Base-by-base conservation (phyloP, 1,139 yeast species). In the Spathaspora jeffriesii region DNA sequence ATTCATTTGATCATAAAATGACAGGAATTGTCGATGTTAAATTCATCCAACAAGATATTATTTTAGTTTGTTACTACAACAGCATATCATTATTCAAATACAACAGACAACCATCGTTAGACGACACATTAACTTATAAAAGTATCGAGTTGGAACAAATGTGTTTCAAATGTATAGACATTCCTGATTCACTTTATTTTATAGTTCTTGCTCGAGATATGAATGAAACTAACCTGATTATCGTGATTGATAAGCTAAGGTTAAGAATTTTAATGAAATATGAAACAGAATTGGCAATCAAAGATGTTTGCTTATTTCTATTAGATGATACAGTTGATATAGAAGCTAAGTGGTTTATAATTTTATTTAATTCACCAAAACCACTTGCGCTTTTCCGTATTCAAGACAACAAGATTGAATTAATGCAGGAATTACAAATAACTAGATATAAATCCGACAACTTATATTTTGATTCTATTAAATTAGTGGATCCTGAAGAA, bases 301-400 rank as follows among this genome's bases (percentile, higher is more conserved):
- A 42, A 14, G 40, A 47, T 20, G 44, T 11, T 43, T 2, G 53
- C 46, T 40, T 18, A 49, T n/a, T 49, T 48, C 37, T 11, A 21
- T 20, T 17, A 17, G 18, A 25, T 11, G 41, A 25, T 25, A 6
- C 4, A 5, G 3, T 10, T 18, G 43, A 45, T 8, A n/a, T 20
- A 11, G 22, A 14, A 6, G 31, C 32, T 3, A 7, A 14, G 17
- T 32, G 25, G 17, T 13, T 20, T 21, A 40, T 23, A 5, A n/a
- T 13, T 9, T 13, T 27, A n/a, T 49, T 46, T 41, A 31, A 43
- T 15, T 48, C 48, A 20, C 17, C 44, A 25, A 34, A 45, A 8
- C 22, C 45, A 11, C 21, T 21, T 25, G 25, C 8, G 11, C 17
- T 47, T 4, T 52, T 48, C 40, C 40, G 42, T 1, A 40, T 52